These are phyloP conservation scores for Agrocybe praecox DNA, from an alignment of 768 basidiomycete species.

Conservation along the genomic window DNA sequence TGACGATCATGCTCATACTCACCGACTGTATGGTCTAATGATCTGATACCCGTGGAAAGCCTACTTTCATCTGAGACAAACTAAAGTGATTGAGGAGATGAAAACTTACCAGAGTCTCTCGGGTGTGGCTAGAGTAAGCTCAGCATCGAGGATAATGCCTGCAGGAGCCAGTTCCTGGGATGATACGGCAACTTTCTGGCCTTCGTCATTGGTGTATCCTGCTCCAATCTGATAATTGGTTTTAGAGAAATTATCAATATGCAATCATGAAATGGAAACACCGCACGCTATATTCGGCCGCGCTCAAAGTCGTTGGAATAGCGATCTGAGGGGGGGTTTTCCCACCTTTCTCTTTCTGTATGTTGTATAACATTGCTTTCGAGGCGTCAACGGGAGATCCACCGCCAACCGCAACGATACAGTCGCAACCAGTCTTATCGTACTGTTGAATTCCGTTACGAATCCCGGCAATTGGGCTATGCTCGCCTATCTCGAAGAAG, in stretches of 20 bases:
- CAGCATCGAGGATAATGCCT: slow-evolving; percentile 77
- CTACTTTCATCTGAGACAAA: slow-evolving; percentile 31
- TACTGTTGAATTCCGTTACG: slow-evolving; percentile 55
- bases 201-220: slow-evolving; percentile 72
- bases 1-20: slow-evolving; percentile 19
- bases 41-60: slow-evolving; percentile 79
- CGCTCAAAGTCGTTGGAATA: slow-evolving; percentile 81
- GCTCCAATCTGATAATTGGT: slow-evolving; percentile 51
- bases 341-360: slow-evolving; percentile 58
- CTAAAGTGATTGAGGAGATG: slow-evolving; percentile 4
- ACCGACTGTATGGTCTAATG: slow-evolving; percentile 81
- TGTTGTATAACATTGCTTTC: slow-evolving; percentile 69
- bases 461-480: slow-evolving; percentile 71
- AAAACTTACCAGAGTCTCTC: slow-evolving; percentile 66
- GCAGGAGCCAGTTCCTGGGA: slow-evolving; percentile 64
- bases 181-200: slow-evolving; percentile 61
- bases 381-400: slow-evolving; percentile 82
- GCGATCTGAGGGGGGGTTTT: slow-evolving; percentile 67
- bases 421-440: slow-evolving; percentile 59
- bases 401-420: slow-evolving; percentile 76
- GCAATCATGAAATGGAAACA: neutral
- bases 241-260: neutral
- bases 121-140: slow-evolving; percentile 73
- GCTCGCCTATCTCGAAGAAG: slow-evolving; percentile 75
- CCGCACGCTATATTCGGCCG: slow-evolving; percentile 71